Conservation (phyloP, 805 yeast genomes). For the Wickerhamomyces rabaulensis region DNA sequence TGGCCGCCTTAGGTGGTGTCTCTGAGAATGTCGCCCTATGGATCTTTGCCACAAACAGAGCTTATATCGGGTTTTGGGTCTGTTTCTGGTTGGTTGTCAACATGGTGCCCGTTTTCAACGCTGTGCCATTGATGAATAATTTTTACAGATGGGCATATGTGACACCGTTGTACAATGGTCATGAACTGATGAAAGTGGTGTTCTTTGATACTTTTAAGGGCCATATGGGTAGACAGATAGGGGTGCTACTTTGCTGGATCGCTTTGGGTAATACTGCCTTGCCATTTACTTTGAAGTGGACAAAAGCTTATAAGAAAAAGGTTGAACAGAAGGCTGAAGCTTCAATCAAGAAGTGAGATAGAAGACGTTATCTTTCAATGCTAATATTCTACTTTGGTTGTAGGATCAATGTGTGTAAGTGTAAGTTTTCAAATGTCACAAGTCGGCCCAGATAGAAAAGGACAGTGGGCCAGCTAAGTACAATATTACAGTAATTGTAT, state of each 20-base stretch:
- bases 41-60: slow-evolving; percentile 46
- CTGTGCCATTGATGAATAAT: slow-evolving; percentile 33
- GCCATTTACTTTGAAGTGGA: slow-evolving; percentile 27
- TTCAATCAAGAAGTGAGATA: slow-evolving; percentile 2
- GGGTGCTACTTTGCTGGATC: slow-evolving; percentile 51
- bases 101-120: slow-evolving; percentile 56
- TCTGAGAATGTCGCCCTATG: slow-evolving; percentile 55
- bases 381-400: too few relatives aligned
- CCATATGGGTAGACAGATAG: slow-evolving; percentile 47
- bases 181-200: slow-evolving; percentile 48
- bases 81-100: slow-evolving; percentile 59
- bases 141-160: slow-evolving; percentile 49
- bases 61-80: slow-evolving; percentile 65
- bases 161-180: slow-evolving; percentile 55
- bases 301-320: slow-evolving; percentile 8
- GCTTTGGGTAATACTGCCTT: slow-evolving; percentile 34
- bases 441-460: too few relatives aligned
- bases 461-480: too few relatives aligned
- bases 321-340: slow-evolving; percentile 12
- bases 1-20: slow-evolving; percentile 65
- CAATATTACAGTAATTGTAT: too few relatives aligned
- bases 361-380: too few relatives aligned
- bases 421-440: too few relatives aligned
- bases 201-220: slow-evolving; percentile 50
- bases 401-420: too few relatives aligned